Evolutionary conservation across 2,329 filamentous ascomycete species (phyloP), one percentile per base, ranked within the genome.

Genomic region (Dactylellina parvicollis): DNA sequence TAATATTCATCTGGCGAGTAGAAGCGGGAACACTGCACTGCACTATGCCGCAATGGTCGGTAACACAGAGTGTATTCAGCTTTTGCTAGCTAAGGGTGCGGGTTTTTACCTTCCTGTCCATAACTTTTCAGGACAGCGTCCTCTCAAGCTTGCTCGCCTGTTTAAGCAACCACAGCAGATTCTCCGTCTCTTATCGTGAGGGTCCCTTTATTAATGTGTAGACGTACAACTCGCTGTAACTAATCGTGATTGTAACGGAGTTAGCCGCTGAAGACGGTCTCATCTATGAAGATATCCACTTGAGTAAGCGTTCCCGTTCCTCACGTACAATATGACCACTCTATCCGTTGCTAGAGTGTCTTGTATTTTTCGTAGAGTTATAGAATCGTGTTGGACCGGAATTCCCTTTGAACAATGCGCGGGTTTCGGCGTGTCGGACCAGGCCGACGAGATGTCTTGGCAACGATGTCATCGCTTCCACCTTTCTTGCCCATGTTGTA

Each of bases 121-220:
- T 4, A 57, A 57, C n/a, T 30, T 28, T 12, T 40, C 40, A 9
- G 52, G 52, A 16, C 38, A 57, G 52, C 36, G 52, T 7, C 52
- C 52, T 22, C 14, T 57, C 1, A 38, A 57, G 26, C 3, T 57
- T 7, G 52, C 52, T 1, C 30, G 30, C 12, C 30, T 5, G 5
- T 5, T 12, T 32, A 12, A 12, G 5, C 5, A 12, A 12, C 5
- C 30, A 5, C 30, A 32, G 12, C 5, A 32, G 5, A 32, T 32
- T 32, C 30, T 32, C 12, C 5, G 5, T 5, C 30, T 32, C 30
- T 32, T 32, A n/a, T n/a, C n/a, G n/a, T n/a, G n/a, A n/a, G n/a
- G n/a, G n/a, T n/a, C n/a, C n/a, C n/a, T n/a, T n/a, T n/a, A n/a
- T n/a, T n/a, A n/a, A n/a, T n/a, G n/a, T n/a, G n/a, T n/a, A n/a